phyloP scores from a whole-genome alignment of 23 red algal genomes.

The Pyropia haitanensis region DNA sequence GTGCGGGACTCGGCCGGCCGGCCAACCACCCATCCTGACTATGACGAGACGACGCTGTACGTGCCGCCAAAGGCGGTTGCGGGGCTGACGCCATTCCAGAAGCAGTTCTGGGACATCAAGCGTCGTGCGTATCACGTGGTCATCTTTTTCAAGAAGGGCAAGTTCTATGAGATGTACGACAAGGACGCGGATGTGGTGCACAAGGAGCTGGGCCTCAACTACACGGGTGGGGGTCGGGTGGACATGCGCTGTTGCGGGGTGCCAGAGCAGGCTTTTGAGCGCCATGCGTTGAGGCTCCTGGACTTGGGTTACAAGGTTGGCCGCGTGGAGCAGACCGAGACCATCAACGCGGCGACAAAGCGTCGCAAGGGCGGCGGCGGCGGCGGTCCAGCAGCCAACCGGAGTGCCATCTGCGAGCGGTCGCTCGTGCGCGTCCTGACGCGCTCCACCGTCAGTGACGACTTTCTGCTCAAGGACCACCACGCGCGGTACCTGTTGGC shows the following conservation, averaged over 20 bases:
- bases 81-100: constrained; percentile 82
- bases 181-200: constrained; percentile 88
- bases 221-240: constrained; percentile 78
- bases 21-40: constrained; percentile 39
- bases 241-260: constrained; percentile 99
- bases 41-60: constrained; percentile 75
- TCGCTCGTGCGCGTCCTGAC: constrained; percentile 85
- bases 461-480: constrained; percentile 52
- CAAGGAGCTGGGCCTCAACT: constrained; percentile 76
- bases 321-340: constrained; percentile 91
- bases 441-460: constrained; percentile 67
- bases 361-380: constrained; percentile 8
- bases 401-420: constrained; percentile 63
- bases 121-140: constrained; percentile 65
- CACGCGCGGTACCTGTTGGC: constrained; percentile 58
- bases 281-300: constrained; percentile 66
- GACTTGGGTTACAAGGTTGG: constrained; percentile 87
- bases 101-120: constrained; percentile 94
- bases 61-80: constrained; percentile 49
- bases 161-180: constrained; percentile 98
- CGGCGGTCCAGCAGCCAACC: constrained; percentile 8
- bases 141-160: constrained; percentile 97
- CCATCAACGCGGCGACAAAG: constrained; percentile 65
- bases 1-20: constrained; percentile 63
- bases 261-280: constrained; percentile 80